Percentiles rank a stretch among this genome's conserved stretches.
Evolutionary conservation across 108 stramenopile species (phyloP).

Genomic region (Fistulifera pelliculosa): DNA sequence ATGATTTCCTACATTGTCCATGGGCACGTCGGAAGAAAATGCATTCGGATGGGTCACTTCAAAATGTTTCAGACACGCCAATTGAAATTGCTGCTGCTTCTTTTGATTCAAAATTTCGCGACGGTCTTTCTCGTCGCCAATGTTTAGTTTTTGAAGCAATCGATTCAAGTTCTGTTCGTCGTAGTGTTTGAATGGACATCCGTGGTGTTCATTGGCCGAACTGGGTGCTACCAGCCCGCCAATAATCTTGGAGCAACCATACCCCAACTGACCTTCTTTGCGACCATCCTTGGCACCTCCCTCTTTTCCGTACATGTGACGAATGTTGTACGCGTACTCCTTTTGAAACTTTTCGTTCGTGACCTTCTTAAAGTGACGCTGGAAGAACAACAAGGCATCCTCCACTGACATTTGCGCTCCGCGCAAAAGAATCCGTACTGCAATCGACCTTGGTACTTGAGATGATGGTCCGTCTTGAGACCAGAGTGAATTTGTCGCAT

Average conservation of each 20-base stretch:
- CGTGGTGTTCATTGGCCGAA: constrained; percentile 89
- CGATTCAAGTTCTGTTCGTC: constrained; percentile 63
- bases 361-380: constrained; percentile 81
- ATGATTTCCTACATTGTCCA: constrained; percentile 91
- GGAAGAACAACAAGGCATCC: constrained; percentile 87
- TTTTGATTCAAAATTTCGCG: constrained; percentile 64
- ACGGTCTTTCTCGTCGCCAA: constrained; percentile 40
- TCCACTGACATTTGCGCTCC: constrained; percentile 91
- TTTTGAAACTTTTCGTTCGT: constrained; percentile 87
- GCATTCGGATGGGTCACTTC: constrained; percentile 80
- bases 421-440: constrained; percentile 98
- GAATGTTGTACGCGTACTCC: constrained; percentile 89
- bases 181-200: constrained; percentile 94
- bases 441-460: constrained; percentile 91
- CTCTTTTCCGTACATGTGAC: constrained; percentile 98
- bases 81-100: constrained; percentile 72
- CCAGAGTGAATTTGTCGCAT: constrained; percentile 86
- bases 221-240: constrained; percentile 53
- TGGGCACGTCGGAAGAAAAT: constrained; percentile 24
- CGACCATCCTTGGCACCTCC: constrained; percentile 44
- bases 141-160: constrained; percentile 42
- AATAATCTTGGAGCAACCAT: constrained; percentile 90
- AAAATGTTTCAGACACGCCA: constrained; percentile 94
- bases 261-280: constrained; percentile 82
- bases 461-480: constrained; percentile 78